Evolutionary conservation across 1,284 basidiomycete genomes (phyloP).

Genomic region (Trichosporon asahii): DNA sequence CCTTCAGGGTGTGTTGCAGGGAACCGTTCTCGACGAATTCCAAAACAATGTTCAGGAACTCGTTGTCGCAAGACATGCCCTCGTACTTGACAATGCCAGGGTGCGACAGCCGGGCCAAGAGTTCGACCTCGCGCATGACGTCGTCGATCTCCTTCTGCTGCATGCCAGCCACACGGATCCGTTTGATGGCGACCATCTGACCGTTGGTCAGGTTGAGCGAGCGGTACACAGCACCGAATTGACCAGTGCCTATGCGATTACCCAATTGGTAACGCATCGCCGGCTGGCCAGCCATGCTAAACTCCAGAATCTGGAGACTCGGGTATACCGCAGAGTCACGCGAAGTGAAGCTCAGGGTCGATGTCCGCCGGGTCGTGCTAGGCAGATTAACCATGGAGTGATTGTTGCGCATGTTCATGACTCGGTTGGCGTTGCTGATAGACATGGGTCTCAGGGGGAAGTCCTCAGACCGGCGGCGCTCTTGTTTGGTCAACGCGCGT

Average conservation of each 20-base stretch:
- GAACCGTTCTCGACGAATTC: conserved; percentile 97
- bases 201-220: conserved; percentile 87
- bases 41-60: conserved; percentile 82
- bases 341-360: conserved; percentile 29
- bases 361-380: conserved; percentile 20
- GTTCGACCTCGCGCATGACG: conserved; percentile 85
- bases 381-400: conserved; percentile 41
- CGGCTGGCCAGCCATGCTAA: conserved; percentile 70
- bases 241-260: conserved; percentile 91
- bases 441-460: conserved; percentile 14
- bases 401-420: conserved; percentile 30
- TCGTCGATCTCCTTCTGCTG: conserved; percentile 79
- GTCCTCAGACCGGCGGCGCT: conserved; percentile 37
- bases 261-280: conserved; percentile 85
- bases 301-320: conserved; percentile 70
- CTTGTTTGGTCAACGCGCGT: conserved; percentile 18
- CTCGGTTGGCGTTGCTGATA: conserved; percentile 13
- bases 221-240: conserved; percentile 92
- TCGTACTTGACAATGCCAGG: conserved; percentile 92
- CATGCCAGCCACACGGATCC: conserved; percentile 78
- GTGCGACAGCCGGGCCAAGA: conserved; percentile 81
- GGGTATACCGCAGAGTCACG: conserved; percentile 52
- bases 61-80: conserved; percentile 84
- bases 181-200: conserved; percentile 92
- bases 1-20: conserved; percentile 80